A percentile compares a stretch with the other conserved stretches of the same genome.
These are phyloP conservation scores for Salix purpurea DNA, from an alignment of 345 rosid genomes.

Conservation along the genomic window DNA sequence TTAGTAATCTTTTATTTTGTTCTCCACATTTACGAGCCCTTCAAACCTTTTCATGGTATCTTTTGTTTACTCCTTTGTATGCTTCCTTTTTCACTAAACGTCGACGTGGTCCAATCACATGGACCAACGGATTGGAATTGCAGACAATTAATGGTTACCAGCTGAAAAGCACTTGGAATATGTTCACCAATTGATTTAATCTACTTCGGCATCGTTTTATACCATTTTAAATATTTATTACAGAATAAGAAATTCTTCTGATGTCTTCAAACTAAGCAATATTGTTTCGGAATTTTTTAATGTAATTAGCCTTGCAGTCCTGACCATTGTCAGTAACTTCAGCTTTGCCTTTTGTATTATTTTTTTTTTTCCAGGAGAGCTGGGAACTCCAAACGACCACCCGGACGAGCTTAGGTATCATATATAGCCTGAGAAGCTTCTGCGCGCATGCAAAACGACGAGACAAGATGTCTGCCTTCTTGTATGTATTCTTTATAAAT, in stretches of 20 bases:
- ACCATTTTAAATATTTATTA: background rate
- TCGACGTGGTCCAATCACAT: background rate
- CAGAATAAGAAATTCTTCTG: background rate
- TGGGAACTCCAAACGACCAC: constrained; percentile 49
- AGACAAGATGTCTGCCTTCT: constrained; percentile 18
- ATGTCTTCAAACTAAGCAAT: background rate
- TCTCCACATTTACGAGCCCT: constrained; percentile 25
- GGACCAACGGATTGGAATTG: background rate
- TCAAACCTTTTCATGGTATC: constrained; percentile 18
- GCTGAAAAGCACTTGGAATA: background rate
- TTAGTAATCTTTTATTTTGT: constrained; percentile 20
- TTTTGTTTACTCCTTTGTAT: constrained; percentile 10
- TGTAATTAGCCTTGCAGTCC: background rate
- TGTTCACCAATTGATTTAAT: background rate
- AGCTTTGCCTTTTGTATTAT: background rate
- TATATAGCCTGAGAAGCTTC: constrained; percentile 3
- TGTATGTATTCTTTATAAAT: constrained; percentile 26
- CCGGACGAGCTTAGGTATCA: constrained; percentile 39
- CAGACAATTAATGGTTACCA: background rate
- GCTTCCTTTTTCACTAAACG: background rate
- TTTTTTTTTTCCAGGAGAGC: constrained; percentile 35
- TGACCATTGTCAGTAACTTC: background rate
- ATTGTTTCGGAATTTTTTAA: background rate
- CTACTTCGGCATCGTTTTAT: background rate
- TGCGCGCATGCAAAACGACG: background rate